A percentile compares a stretch with the other conserved stretches of the same genome.
phyloP scores from a whole-genome alignment of 1,284 basidiomycete species.

The Papiliotrema terrestris region DNA sequence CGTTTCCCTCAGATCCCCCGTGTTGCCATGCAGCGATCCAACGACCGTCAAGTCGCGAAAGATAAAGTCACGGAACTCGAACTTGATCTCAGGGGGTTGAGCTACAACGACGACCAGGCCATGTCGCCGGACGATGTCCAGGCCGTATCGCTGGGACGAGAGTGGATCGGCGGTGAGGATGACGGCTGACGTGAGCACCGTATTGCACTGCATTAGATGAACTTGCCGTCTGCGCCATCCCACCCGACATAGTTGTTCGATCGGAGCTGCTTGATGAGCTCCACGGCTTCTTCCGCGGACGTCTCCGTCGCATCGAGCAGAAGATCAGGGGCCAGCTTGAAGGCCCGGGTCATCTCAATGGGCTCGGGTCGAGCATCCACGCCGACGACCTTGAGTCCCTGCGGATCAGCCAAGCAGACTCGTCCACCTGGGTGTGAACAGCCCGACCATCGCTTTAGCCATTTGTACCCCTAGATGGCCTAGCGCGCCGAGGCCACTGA shows the following conservation, averaged over 20 bases:
- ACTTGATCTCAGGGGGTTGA: slow-evolving; percentile 15
- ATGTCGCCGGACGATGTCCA: slow-evolving; percentile 14
- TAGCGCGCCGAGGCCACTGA: slow-evolving; percentile 27
- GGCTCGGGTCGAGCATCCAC: slow-evolving; percentile 21
- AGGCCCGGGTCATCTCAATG: slow-evolving; percentile 6
- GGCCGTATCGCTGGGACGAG: slow-evolving; percentile 7
- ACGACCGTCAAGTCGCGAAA: slow-evolving; percentile 20
- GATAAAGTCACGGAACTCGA: slow-evolving; percentile 21
- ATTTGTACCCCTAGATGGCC: slow-evolving; percentile 30
- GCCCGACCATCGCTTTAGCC: slow-evolving; percentile 28
- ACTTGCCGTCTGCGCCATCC: slow-evolving; percentile 22
- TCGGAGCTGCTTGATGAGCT: slow-evolving; percentile 15
- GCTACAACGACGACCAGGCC: slow-evolving; percentile 19
- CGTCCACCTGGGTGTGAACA: not conserved
- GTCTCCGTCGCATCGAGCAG: slow-evolving; percentile 16
- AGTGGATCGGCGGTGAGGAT: slow-evolving; percentile 14
- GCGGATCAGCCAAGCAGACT: not conserved
- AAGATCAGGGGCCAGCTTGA: slow-evolving; percentile 14
- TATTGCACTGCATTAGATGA: not conserved
- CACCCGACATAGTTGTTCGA: slow-evolving; percentile 17
- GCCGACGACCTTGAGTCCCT: slow-evolving; percentile 23
- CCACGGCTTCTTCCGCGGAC: slow-evolving; percentile 9
- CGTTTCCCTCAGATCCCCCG: slow-evolving; percentile 20
- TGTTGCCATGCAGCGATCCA: slow-evolving; percentile 23
- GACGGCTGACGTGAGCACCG: slow-evolving; percentile 4